Conservation (phyloP, 208 protist genomes). For the Leishmania tarentolae region DNA sequence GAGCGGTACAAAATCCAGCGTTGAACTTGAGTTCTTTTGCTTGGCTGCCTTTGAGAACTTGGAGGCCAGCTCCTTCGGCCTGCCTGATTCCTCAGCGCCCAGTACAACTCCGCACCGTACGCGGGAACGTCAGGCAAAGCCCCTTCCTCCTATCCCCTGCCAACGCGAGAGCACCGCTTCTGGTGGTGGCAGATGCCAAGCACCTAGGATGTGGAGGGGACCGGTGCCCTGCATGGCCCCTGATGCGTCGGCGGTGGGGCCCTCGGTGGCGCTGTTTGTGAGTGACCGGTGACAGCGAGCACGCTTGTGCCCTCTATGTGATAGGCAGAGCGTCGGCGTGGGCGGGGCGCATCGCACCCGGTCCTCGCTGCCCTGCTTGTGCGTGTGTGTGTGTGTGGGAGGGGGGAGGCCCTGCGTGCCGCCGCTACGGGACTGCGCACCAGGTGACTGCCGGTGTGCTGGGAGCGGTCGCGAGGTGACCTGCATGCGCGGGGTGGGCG, state of each 20-base stretch:
- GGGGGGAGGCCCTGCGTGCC: not conserved
- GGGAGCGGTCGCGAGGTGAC: not conserved
- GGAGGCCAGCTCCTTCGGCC: not conserved
- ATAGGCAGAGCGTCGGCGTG: not conserved
- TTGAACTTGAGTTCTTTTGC: not conserved
- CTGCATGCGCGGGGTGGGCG: not conserved
- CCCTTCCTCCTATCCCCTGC: not conserved
- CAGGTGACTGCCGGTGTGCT: not conserved
- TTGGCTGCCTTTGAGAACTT: not conserved
- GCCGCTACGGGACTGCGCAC: no score
- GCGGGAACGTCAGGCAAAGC: not conserved
- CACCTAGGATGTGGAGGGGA: not conserved
- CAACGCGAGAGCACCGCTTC: not conserved
- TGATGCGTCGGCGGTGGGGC: not conserved
- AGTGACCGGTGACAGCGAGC: not conserved
- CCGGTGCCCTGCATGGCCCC: not conserved
- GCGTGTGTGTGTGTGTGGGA: no score
- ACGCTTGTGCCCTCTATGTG: not conserved
- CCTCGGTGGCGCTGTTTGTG: not conserved
- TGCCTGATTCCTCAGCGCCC: not conserved
- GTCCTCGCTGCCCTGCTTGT: not conserved
- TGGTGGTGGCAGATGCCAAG: not conserved
- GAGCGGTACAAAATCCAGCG: not conserved
- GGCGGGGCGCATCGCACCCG: not conserved
- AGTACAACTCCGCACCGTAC: not conserved